Evolutionary conservation across 257 asterid genomes (phyloP).

Genomic region (Capsicum pubescens): DNA sequence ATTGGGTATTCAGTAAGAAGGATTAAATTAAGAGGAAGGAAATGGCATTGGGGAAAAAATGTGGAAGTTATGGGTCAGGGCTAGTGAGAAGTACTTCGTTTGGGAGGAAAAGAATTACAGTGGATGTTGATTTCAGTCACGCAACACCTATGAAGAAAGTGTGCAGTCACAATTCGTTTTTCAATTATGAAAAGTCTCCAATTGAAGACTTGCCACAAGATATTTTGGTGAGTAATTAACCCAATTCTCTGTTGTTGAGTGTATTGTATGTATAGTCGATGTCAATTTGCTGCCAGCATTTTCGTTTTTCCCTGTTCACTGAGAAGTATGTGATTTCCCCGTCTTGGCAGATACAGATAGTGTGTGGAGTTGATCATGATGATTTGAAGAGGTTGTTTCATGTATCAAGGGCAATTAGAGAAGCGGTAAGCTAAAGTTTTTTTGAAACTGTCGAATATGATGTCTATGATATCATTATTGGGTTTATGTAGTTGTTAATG

Average conservation of each 20-base stretch:
- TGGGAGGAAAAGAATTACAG: conserved; percentile 66
- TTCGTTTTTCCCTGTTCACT: background rate
- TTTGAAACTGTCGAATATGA: background rate
- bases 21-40: conserved; percentile 9
- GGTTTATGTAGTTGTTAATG: background rate
- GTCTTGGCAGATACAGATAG: conserved; percentile 56
- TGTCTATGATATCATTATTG: background rate
- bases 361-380: conserved; percentile 86
- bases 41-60: conserved; percentile 40
- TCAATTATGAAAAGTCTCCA: conserved; percentile 40
- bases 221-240: conserved; percentile 32
- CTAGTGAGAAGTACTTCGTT: conserved; percentile 63
- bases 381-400: conserved; percentile 68
- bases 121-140: conserved; percentile 33
- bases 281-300: background rate
- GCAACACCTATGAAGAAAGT: conserved; percentile 48
- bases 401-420: conserved; percentile 63
- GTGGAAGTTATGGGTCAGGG: conserved; percentile 49
- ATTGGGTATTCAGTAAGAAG: background rate
- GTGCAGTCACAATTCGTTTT: conserved; percentile 40
- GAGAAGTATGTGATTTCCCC: background rate
- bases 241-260: background rate
- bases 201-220: conserved; percentile 39
- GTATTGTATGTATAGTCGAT: background rate
- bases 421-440: conserved; percentile 46